Evolutionary conservation across 2,329 filamentous ascomycete species (phyloP).

Genomic region (Pseudogymnoascus sp.): DNA sequence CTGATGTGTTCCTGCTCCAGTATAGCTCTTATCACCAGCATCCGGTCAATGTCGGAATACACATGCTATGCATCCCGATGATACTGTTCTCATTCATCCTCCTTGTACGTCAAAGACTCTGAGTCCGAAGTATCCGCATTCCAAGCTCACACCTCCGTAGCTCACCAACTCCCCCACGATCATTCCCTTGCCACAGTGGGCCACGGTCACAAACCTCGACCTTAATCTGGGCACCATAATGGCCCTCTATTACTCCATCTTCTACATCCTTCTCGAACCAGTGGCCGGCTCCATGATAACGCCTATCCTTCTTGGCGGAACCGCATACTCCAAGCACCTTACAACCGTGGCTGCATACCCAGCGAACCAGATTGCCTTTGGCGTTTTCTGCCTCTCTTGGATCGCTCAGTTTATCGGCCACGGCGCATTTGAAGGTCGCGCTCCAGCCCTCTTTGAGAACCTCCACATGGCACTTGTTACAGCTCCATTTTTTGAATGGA

Average conservation of each 20-base stretch:
- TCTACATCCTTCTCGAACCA: conserved; percentile 90
- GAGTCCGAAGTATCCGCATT: conserved; percentile 3
- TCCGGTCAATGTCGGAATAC: conserved; percentile 66
- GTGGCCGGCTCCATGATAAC: conserved; percentile 76
- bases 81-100: conserved; percentile 64
- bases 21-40: conserved; percentile 82
- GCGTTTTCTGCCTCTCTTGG: conserved; percentile 68
- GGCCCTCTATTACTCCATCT: conserved; percentile 59
- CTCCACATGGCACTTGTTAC: conserved; percentile 84
- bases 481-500: conserved; percentile 94
- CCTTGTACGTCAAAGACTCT: conserved; percentile 45
- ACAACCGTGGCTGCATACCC: conserved; percentile 34
- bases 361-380: conserved; percentile 49
- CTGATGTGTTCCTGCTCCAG: conserved; percentile 36
- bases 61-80: conserved; percentile 70
- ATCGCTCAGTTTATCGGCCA: conserved; percentile 87
- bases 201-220: conserved; percentile 58
- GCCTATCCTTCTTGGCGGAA: conserved; percentile 64
- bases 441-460: conserved; percentile 85
- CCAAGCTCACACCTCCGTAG: conserved; percentile 32
- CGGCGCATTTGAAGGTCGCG: conserved; percentile 76
- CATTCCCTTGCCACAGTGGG: conserved; percentile 56
- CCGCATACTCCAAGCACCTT: conserved; percentile 68
- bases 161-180: conserved; percentile 54
- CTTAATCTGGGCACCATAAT: conserved; percentile 58